A percentile compares a stretch with the other conserved stretches of the same genome.
phyloP scores from a whole-genome alignment of 768 basidiomycete genomes.

The Lentinula aciculospora region DNA sequence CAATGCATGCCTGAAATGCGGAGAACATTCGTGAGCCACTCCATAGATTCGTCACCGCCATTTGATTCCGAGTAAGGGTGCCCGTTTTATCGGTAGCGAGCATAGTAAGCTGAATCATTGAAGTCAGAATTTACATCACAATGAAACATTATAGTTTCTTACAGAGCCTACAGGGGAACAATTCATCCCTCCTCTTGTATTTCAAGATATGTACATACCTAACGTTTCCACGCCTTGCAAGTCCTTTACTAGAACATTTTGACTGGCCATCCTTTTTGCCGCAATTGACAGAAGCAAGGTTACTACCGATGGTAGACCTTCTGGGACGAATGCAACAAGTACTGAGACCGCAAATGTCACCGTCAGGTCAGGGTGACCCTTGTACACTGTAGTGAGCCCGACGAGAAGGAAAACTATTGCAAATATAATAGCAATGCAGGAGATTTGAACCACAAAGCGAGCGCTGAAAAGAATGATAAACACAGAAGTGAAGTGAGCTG shows the following conservation, averaged over 20 bases:
- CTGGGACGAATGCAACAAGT: constrained; percentile 45
- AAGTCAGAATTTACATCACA: background rate
- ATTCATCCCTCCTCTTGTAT: background rate
- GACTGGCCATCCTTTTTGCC: constrained; percentile 65
- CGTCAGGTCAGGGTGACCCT: constrained; percentile 51
- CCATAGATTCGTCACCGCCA: constrained; percentile 72
- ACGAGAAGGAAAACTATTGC: constrained; percentile 62
- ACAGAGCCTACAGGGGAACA: constrained; percentile 14
- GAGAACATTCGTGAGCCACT: constrained; percentile 57
- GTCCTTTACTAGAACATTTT: constrained; percentile 70
- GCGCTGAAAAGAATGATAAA: constrained; percentile 26
- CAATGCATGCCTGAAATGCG: constrained; percentile 46
- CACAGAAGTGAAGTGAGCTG: background rate
- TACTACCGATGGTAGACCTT: constrained; percentile 62
- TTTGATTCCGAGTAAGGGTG: constrained; percentile 65
- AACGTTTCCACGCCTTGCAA: constrained; percentile 70
- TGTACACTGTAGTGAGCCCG: constrained; percentile 62
- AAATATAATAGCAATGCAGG: constrained; percentile 54
- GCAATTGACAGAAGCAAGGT: constrained; percentile 64
- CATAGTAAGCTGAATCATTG: constrained; percentile 41
- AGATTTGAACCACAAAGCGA: constrained; percentile 59
- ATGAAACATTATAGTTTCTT: constrained; percentile 1
- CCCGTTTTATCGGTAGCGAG: constrained; percentile 72
- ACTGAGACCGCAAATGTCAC: constrained; percentile 52
- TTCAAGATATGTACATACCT: constrained; percentile 38